Evolutionary conservation across 2,329 filamentous ascomycete genomes (phyloP).

Genomic region (Herpotrichia juniperi): DNA sequence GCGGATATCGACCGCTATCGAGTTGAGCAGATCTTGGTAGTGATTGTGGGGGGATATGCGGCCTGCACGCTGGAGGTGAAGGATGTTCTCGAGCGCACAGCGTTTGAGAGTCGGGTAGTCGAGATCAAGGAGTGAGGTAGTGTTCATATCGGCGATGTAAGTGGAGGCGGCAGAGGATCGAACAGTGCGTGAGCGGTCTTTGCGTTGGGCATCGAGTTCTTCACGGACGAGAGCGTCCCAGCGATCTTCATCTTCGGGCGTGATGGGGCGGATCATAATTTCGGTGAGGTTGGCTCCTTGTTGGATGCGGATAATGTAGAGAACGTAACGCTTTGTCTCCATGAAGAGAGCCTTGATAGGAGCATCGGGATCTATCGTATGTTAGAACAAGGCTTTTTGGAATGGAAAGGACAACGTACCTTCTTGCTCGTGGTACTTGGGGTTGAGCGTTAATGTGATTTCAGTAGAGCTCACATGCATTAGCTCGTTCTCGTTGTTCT

Average conservation of each 20-base stretch:
- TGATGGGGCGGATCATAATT: conserved; percentile 89
- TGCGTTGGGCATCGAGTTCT: conserved; percentile 64
- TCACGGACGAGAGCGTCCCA: conserved; percentile 84
- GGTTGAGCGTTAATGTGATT: conserved; percentile 87
- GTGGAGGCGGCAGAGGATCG: conserved; percentile 88
- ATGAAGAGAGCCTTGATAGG: conserved; percentile 93
- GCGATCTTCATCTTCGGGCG: conserved; percentile 83
- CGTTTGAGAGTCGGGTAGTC: conserved; percentile 94
- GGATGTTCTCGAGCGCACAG: conserved; percentile 90
- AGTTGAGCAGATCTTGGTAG: conserved; percentile 98
- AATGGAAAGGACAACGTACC: conserved; percentile 48
- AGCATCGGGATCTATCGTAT: conserved; percentile 78
- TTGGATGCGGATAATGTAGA: conserved; percentile 98
- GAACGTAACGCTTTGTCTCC: conserved; percentile 95
- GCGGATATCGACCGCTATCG: conserved; percentile 93
- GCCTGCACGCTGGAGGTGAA: conserved; percentile 83
- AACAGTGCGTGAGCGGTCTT: conserved; percentile 62
- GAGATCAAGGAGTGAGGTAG: conserved; percentile 75
- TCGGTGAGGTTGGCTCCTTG: conserved; percentile 91
- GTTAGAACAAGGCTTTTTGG: conserved; percentile 25
- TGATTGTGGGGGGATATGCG: conserved; percentile 86
- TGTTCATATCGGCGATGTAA: conserved; percentile 61
- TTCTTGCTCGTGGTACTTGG: conserved; percentile 86
- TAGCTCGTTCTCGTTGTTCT: conserved; percentile 95
- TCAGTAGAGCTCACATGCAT: conserved; percentile 84